Evolutionary conservation across 2,329 filamentous ascomycete genomes (phyloP).

Genomic region (Helotiales sp.): DNA sequence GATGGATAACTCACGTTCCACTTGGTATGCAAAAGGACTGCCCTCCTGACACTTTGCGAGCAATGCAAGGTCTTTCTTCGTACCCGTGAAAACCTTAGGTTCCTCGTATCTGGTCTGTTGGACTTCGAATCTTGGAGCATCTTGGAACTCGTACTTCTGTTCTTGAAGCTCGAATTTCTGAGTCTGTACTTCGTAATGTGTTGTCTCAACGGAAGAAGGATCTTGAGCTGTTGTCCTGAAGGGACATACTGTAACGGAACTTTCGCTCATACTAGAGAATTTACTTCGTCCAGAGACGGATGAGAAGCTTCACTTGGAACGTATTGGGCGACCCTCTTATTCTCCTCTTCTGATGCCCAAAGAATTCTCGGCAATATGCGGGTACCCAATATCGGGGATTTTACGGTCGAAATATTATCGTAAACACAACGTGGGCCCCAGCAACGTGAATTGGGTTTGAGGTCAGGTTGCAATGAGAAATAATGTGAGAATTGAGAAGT

Average conservation of each 20-base stretch:
- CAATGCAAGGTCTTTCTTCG: constrained; percentile 29
- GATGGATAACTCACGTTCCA: constrained; percentile 18
- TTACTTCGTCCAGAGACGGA: constrained; percentile 33
- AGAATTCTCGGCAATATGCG: constrained; percentile 39
- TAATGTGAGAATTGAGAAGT: constrained; percentile 24
- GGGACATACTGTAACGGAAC: constrained; percentile 41
- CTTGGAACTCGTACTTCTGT: constrained; percentile 5
- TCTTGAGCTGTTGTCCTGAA: constrained; percentile 36
- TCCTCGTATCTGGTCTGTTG: constrained; percentile 18
- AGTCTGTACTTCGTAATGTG: constrained; percentile 28
- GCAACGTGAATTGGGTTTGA: background rate
- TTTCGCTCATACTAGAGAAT: constrained; percentile 39
- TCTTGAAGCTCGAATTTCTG: constrained; percentile 26
- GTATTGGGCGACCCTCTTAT: constrained; percentile 38
- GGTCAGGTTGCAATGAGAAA: constrained; percentile 17
- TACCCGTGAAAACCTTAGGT: constrained; percentile 35
- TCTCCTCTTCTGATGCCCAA: constrained; percentile 31
- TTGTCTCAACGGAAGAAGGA: constrained; percentile 37
- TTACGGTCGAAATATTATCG: constrained; percentile 13
- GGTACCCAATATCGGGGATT: constrained; percentile 34
- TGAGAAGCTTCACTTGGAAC: constrained; percentile 24
- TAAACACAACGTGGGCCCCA: constrained; percentile 1
- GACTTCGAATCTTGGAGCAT: background rate
- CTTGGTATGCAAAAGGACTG: constrained; percentile 15
- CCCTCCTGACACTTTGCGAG: constrained; percentile 30